These are phyloP conservation scores for Cladophialophora carrionii DNA, from an alignment of 2,329 filamentous ascomycete species.

Conservation along the genomic window DNA sequence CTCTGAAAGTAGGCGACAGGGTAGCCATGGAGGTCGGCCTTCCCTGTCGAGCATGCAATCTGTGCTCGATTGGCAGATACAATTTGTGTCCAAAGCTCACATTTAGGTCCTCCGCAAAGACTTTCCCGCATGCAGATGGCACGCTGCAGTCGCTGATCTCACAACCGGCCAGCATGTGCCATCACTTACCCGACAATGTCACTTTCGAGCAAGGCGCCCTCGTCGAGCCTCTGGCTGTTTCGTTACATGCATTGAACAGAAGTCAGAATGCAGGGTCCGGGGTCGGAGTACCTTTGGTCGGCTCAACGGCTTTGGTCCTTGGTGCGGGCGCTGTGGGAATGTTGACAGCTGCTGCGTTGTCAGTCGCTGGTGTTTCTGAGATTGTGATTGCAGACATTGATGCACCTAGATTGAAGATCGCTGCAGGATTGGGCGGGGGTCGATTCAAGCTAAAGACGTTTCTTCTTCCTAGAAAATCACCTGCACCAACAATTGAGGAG, in stretches of 20 bases:
- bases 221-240: constrained; percentile 64
- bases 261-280: constrained; percentile 51
- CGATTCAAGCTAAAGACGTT: constrained; percentile 43
- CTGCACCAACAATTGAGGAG: constrained; percentile 48
- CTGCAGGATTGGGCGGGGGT: constrained; percentile 46
- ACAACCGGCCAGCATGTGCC: constrained; percentile 64
- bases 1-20: constrained; percentile 68
- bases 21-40: constrained; percentile 92
- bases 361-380: constrained; percentile 56
- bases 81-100: constrained; percentile 64
- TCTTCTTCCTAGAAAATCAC: constrained; percentile 43
- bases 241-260: constrained; percentile 61
- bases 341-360: constrained; percentile 61
- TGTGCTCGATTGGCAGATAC: constrained; percentile 61
- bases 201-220: constrained; percentile 61
- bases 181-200: constrained; percentile 59
- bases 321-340: constrained; percentile 65
- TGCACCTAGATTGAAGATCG: constrained; percentile 59
- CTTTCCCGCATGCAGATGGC: constrained; percentile 65
- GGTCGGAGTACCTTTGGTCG: constrained; percentile 42
- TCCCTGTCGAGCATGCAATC: constrained; percentile 69
- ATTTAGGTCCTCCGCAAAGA: constrained; percentile 63
- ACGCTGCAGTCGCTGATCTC: constrained; percentile 66
- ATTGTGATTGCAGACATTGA: constrained; percentile 67
- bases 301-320: constrained; percentile 59